Conservation (phyloP, 306 rosid genomes). For the Quillaja saponaria region DNA sequence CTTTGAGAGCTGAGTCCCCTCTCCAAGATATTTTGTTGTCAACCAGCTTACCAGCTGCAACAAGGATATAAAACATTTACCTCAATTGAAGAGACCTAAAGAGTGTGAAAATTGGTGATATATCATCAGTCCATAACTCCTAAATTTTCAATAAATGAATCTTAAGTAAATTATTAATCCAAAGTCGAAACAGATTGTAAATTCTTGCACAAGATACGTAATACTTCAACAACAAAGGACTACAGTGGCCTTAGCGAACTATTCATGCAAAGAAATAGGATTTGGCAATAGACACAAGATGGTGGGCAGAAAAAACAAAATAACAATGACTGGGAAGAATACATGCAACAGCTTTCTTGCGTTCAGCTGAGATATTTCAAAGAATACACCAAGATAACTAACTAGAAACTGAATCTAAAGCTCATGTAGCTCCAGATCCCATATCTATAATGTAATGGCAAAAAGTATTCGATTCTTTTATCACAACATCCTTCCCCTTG, state of each 20-base stretch:
- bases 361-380: background rate
- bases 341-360: background rate
- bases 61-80: slow-evolving; percentile 22
- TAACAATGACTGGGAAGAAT: background rate
- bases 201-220: background rate
- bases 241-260: background rate
- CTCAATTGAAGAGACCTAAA: slow-evolving; percentile 3
- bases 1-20: slow-evolving; percentile 83
- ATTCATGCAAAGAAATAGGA: background rate
- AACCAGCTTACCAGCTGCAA: slow-evolving; percentile 76
- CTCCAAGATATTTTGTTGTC: slow-evolving; percentile 77
- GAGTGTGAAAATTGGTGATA: background rate
- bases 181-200: background rate
- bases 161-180: background rate
- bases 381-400: background rate
- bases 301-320: background rate
- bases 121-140: background rate
- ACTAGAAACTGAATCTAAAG: background rate
- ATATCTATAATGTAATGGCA: background rate
- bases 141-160: slow-evolving; percentile 6
- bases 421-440: slow-evolving; percentile 10
- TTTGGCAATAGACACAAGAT: background rate
- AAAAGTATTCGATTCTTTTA: background rate
- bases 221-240: background rate
- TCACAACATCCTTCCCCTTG: too few relatives aligned